Conservation (phyloP, 2,329 filamentous ascomycete species). For the Fusarium setosum region DNA sequence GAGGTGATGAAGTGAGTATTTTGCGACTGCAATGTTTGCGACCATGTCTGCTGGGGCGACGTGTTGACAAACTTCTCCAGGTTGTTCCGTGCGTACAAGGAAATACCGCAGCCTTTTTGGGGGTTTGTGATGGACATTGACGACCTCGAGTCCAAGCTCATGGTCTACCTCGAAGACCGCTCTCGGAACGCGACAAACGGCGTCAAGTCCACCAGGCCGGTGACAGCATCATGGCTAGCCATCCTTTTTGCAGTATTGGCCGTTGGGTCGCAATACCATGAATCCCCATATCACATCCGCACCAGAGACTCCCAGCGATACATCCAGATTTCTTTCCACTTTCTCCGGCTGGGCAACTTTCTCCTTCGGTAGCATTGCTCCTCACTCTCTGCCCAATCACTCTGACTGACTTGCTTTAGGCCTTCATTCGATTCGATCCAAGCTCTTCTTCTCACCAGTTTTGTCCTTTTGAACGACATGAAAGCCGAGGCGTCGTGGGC, state of each 20-base stretch:
- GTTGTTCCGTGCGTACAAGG: constrained; percentile 74
- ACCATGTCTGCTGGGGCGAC: not conserved
- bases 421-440: constrained; percentile 75
- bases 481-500: constrained; percentile 77
- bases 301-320: constrained; percentile 70
- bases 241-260: constrained; percentile 74
- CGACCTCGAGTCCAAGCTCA: constrained; percentile 72
- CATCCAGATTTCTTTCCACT: constrained; percentile 73
- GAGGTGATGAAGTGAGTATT: constrained; percentile 73
- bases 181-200: constrained; percentile 64
- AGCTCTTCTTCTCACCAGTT: constrained; percentile 70
- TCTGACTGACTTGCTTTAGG: constrained; percentile 45
- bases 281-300: constrained; percentile 71
- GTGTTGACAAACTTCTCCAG: constrained; percentile 48
- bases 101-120: constrained; percentile 76
- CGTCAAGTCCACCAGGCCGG: constrained; percentile 59
- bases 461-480: constrained; percentile 76
- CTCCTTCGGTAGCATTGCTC: constrained; percentile 60
- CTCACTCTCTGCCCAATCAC: not conserved
- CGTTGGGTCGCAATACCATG: constrained; percentile 74
- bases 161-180: constrained; percentile 73
- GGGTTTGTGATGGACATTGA: constrained; percentile 75
- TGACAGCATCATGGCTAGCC: constrained; percentile 74
- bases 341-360: constrained; percentile 72
- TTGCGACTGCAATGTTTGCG: not conserved